Percentiles rank a stretch among this genome's conserved stretches.
phyloP scores from a whole-genome alignment of 1,284 basidiomycete genomes.

The Cryptococcus sp. region DNA sequence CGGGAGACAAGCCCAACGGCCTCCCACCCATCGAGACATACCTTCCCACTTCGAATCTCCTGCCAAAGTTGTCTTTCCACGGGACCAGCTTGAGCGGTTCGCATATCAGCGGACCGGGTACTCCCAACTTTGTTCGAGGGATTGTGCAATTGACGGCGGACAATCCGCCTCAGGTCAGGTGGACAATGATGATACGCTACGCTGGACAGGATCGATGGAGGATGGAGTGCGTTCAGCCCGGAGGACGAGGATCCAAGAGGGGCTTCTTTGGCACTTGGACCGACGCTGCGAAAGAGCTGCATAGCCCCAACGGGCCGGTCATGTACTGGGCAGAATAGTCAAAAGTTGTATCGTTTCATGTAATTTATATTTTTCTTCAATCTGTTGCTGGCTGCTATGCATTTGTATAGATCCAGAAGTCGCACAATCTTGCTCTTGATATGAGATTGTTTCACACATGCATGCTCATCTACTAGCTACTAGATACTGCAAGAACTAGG shows the following conservation, averaged over 20 bases:
- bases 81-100: constrained; percentile 16
- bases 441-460: too few species aligned
- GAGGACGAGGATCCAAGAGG: constrained; percentile 30
- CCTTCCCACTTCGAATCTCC: constrained; percentile 23
- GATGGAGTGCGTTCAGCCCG: constrained; percentile 36
- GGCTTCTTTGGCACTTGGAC: constrained; percentile 42
- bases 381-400: too few species aligned
- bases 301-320: constrained; percentile 36
- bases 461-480: too few species aligned
- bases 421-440: too few species aligned
- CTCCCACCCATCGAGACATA: constrained; percentile 19
- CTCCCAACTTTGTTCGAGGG: constrained; percentile 23
- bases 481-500: neutral
- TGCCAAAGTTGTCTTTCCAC: constrained; percentile 35
- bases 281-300: constrained; percentile 26
- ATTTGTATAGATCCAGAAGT: too few species aligned
- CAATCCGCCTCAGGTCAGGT: constrained; percentile 37
- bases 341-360: too few species aligned
- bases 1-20: neutral
- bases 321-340: constrained; percentile 41
- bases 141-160: constrained; percentile 39
- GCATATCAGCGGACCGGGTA: neutral
- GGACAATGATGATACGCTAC: constrained; percentile 39
- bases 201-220: constrained; percentile 35
- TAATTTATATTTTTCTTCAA: too few species aligned